phyloP scores from a whole-genome alignment of 2,329 filamentous ascomycete species.

The Tolypocladium ophioglossoides region DNA sequence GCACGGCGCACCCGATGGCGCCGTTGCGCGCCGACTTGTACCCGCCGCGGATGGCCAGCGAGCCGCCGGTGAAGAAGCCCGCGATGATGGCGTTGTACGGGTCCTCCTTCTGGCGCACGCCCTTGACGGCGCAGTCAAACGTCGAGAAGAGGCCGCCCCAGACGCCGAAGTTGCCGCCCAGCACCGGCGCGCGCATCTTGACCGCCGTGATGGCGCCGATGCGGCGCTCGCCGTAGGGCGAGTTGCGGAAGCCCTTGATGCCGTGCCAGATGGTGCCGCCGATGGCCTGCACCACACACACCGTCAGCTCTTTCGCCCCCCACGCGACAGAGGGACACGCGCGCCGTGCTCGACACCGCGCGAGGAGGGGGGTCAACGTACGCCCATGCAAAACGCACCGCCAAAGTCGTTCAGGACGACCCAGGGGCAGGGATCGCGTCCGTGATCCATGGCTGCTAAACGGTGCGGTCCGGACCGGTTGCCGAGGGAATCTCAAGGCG shows the following conservation, averaged over 20 bases:
- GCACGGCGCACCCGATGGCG: conserved; percentile 88
- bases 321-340: no score
- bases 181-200: conserved; percentile 90
- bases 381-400: conserved; percentile 93
- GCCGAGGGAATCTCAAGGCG: neutral
- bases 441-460: conserved; percentile 69
- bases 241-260: conserved; percentile 88
- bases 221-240: conserved; percentile 83
- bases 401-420: conserved; percentile 96
- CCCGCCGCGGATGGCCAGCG: conserved; percentile 84
- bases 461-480: neutral
- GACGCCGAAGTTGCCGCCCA: conserved; percentile 95
- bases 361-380: conserved; percentile 34
- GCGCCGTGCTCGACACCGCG: no score
- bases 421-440: conserved; percentile 92
- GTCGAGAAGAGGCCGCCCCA: conserved; percentile 96
- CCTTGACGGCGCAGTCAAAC: conserved; percentile 95
- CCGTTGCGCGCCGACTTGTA: conserved; percentile 88
- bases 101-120: conserved; percentile 90
- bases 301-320: neutral
- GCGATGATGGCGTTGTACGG: conserved; percentile 97
- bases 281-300: conserved; percentile 43
- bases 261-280: conserved; percentile 89
- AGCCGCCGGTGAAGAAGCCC: conserved; percentile 91
- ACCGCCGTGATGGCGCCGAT: conserved; percentile 95